Percentiles rank a stretch among this genome's conserved stretches.
Conservation (phyloP, 352 stramenopile species). For the Pythium pyrilobum region DNA sequence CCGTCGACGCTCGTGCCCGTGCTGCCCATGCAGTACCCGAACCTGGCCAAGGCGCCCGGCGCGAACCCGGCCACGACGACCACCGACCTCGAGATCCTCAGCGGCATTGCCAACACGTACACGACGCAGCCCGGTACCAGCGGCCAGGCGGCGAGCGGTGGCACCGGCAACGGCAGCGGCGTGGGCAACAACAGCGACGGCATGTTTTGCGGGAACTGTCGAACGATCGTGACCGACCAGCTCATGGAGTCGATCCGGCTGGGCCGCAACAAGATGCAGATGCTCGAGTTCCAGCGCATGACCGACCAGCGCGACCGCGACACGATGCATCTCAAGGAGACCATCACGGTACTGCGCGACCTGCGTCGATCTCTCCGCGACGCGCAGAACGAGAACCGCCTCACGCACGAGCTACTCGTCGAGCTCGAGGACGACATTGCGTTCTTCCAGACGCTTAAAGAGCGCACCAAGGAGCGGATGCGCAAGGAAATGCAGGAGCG, state of each 20-base stretch:
- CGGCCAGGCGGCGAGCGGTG: neutral
- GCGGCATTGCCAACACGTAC: slow-evolving; percentile 80
- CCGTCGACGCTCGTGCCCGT: slow-evolving; percentile 40
- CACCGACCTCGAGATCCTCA: slow-evolving; percentile 76
- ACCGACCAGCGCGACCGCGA: slow-evolving; percentile 62
- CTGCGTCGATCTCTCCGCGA: slow-evolving; percentile 51
- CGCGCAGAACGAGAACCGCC: slow-evolving; percentile 34
- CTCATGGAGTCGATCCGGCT: slow-evolving; percentile 75
- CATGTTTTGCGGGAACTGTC: slow-evolving; percentile 50
- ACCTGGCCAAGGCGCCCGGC: slow-evolving; percentile 16
- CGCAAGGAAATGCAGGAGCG: slow-evolving; percentile 50
- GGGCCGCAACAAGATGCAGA: slow-evolving; percentile 61
- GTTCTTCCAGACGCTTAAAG: slow-evolving; percentile 66
- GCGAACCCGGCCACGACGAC: slow-evolving; percentile 24
- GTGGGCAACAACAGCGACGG: neutral
- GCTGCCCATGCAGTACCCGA: slow-evolving; percentile 60
- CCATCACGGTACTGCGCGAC: slow-evolving; percentile 40
- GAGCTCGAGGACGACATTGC: slow-evolving; percentile 69
- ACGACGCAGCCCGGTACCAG: slow-evolving; percentile 25
- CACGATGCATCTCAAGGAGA: slow-evolving; percentile 57
- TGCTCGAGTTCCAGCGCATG: slow-evolving; percentile 44
- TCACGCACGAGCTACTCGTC: slow-evolving; percentile 47
- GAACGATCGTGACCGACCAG: slow-evolving; percentile 62
- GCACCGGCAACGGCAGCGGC: neutral
- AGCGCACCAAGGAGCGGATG: slow-evolving; percentile 67